Base-by-base conservation (phyloP, 495 filamentous ascomycete species). In the Xylaria acuta region DNA sequence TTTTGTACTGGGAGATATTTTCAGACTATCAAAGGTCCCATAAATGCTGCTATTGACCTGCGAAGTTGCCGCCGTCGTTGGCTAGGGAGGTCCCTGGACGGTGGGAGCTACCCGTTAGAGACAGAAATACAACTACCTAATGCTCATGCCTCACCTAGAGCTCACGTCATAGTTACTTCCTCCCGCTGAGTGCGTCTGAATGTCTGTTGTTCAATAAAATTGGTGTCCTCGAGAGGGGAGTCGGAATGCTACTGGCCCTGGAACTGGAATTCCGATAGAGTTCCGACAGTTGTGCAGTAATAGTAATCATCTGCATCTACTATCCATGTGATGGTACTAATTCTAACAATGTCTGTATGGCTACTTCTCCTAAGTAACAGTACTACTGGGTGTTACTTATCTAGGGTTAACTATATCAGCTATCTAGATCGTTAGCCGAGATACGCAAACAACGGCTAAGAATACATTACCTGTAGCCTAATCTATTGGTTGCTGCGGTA, bases 391-490 rank as follows among this genome's bases (percentile, higher is more conserved):
- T 32, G 14, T 65, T 30, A n/a, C 25, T 54, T 45, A 58, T 54
- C 0, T 20, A 34, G 12, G n/a, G 5, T 32, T 11, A 14, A 45
- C 11, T 30, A 25, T 45, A 18, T 49, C 11, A 38, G 43, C 41
- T 62, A 62, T 47, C 30, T 62, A 5, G 11, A 49, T 20, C 0
- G 41, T 36, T 70, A 63, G 58, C 4, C 27, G n/a, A 40, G 11
- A 22, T 64, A 70, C 32, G 30, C 7, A 41, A n/a, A 43, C 22
- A 25, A 27, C 38, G 5, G 5, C 34, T 22, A 20, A n/a, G 45
- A 18, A 70, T 49, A 64, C 22, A 41, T 34, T 63, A 69, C 66
- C 68, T 59, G 32, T 27, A 53, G 30, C 38, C 7, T 41, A 20
- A 36, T 30, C 5, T 1, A 63, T 20, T 18, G 27, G 20, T n/a